Evolutionary conservation across 1,284 basidiomycete genomes (phyloP).

Genomic region (Rhodotorula sp.): DNA sequence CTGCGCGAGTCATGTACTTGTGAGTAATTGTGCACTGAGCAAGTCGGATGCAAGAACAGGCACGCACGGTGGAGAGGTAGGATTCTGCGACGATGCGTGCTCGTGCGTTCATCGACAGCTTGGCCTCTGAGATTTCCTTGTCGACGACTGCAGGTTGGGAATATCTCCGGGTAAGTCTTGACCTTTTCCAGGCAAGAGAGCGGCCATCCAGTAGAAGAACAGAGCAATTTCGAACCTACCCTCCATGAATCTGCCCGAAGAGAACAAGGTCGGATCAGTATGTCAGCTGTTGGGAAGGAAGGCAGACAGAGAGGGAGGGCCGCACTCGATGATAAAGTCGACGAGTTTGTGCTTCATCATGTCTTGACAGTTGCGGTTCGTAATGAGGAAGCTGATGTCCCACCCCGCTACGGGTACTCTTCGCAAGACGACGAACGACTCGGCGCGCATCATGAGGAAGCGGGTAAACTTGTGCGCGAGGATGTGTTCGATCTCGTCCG

Average conservation of each 20-base stretch:
- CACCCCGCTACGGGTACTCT: constrained; percentile 95
- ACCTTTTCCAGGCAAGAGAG: background rate
- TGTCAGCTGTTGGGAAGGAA: background rate
- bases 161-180: constrained; percentile 44
- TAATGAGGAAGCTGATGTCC: constrained; percentile 98
- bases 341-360: constrained; percentile 99
- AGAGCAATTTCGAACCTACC: constrained; percentile 7
- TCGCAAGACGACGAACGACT: constrained; percentile 92
- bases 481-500: constrained; percentile 97
- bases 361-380: constrained; percentile 91
- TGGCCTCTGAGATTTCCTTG: constrained; percentile 61
- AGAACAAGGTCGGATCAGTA: background rate
- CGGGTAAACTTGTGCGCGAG: constrained; percentile 98
- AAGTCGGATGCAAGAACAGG: background rate
- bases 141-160: constrained; percentile 48
- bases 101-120: constrained; percentile 79
- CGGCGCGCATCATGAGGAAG: constrained; percentile 98
- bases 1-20: background rate
- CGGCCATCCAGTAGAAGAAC: accelerated
- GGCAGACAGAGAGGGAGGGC: background rate
- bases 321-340: constrained; percentile 96
- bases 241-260: constrained; percentile 46
- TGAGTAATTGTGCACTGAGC: no score
- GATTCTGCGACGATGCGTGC: constrained; percentile 92
- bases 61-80: constrained; percentile 32